Evolutionary conservation across 176 grass and related monocot species (phyloP), one percentile per base, ranked within the genome.

Genomic region (Lolium perenne): DNA sequence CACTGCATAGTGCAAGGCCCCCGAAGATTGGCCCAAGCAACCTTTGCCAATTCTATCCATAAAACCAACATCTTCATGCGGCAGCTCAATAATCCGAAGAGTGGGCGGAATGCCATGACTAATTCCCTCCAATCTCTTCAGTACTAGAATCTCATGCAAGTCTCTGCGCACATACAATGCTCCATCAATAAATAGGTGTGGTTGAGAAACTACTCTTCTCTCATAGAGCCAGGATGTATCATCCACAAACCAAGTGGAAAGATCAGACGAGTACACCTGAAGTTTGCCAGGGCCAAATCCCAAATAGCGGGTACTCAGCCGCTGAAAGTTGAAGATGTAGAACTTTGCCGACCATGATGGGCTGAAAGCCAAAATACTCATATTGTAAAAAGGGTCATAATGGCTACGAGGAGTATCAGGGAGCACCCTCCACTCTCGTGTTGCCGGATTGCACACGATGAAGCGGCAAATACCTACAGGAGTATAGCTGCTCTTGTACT

Each of bases 11-110:
- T 81, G 49, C 45, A 90, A 67, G 71, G 7, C 55, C 38, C 88
- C 83, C 6, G 29, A 17, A 35, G 10, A 86, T 41, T 90, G 84
- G 49, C 70, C 84, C 11, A 90, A 57, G 77, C 88, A 81, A 90
- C 55, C 12, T 10, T 79, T 25, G 3, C 43, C 25, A 45, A 20
- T 5, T 1, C 10, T 50, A 78, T 10, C 64, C 0, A 6, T 4
- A 47, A 40, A 14, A 81, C 25, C 51, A 38, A 61, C 70, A 35
- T 13, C 0, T 71, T 71, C 38, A 71, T n/a, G 18, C 32, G 85
- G 80, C 56, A 47, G 45, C 43, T 82, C 22, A 71, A 82, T 46
- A n/a, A 49, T 50, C 49, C 81, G 50, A 10, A 26, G 53, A n/a
- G 17, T 11, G 8, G 56, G 77, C 7, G 9, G 26, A 3, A 63